Base-by-base conservation (phyloP, 2,329 filamentous ascomycete genomes). In the Fusarium sp. region DNA sequence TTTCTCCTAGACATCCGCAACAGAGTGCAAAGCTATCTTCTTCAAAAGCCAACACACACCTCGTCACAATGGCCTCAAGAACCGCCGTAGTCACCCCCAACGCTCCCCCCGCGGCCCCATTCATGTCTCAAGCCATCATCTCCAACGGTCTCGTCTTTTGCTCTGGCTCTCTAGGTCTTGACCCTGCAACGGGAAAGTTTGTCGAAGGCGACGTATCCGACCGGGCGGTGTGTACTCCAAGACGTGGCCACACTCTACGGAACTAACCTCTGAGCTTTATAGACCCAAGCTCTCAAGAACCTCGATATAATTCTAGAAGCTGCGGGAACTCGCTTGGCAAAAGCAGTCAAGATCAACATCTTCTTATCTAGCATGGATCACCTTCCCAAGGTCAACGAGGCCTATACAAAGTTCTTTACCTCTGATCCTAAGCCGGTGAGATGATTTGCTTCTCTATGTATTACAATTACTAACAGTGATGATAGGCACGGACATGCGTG, bases 291-390 rank as follows among this genome's bases (percentile, higher is more conserved):
- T 20, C 49, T 53, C 29, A 31, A 20, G 11, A 53, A 53, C 8
- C 81, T 91, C 13, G 76, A 81, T 6, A 82, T 83, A 1, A 82
- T 91, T 2, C 85, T 91, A 23, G 83, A 87, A 67, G 88, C 85
- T 4, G 87, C 88, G 0, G 88, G 88, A 1, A 86, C 84, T 51
- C 83, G 81, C 65, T 80, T 91, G 54, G 81, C 84, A 49, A 88
- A 90, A 61, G 85, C 88, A 0, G 84, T 91, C 75, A 91, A 91
- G 77, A 85, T 90, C 67, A 91, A 90, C 73, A 82, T 91, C 44
- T 92, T 89, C 75, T 75, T 92, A 20, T 86, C 86, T 1, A 84
- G 85, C 64, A 91, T 92, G 88, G 82, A 85, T 54, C 83, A 91
- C 75, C 91, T 90, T 73, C 83, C 81, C 0, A 80, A 81, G 7